Evolutionary conservation across 208 protist species (phyloP).

Genomic region (Crithidia bombi): DNA sequence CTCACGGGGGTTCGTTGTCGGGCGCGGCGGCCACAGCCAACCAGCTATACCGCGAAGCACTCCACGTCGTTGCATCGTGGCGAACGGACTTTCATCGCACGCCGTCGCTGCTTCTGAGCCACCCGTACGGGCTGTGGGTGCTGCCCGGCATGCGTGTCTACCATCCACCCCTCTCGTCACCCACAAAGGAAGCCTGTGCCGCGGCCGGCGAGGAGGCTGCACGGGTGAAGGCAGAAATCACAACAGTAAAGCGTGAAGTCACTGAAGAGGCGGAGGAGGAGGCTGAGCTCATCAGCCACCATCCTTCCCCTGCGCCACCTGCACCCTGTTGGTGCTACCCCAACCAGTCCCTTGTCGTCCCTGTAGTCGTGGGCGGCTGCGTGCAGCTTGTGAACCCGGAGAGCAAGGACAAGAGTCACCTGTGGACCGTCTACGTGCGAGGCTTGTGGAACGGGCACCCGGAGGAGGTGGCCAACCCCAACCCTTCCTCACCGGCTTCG

Average conservation of each 20-base stretch:
- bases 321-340: constrained; percentile 5
- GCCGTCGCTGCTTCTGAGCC: constrained; percentile 35
- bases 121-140: constrained; percentile 20
- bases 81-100: constrained; percentile 15
- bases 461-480: constrained; percentile 19
- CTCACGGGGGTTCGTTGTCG: too few relatives aligned
- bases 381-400: constrained; percentile 70
- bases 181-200: neutral
- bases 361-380: constrained; percentile 76
- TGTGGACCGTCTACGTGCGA: constrained; percentile 91
- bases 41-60: constrained; percentile 1
- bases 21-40: too few relatives aligned
- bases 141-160: constrained; percentile 32
- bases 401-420: constrained; percentile 74
- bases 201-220: neutral
- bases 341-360: constrained; percentile 41
- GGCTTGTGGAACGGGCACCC: constrained; percentile 75
- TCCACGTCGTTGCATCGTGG: constrained; percentile 12
- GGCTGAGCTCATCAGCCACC: neutral
- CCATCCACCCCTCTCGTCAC: neutral
- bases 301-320: neutral
- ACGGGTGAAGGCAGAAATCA: neutral
- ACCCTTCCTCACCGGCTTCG: neutral
- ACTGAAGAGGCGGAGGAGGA: constrained; percentile 1
- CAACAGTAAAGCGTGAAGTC: constrained; percentile 12